Conservation (phyloP, 2,329 filamentous ascomycete species). For the Seiridium unicorne region DNA sequence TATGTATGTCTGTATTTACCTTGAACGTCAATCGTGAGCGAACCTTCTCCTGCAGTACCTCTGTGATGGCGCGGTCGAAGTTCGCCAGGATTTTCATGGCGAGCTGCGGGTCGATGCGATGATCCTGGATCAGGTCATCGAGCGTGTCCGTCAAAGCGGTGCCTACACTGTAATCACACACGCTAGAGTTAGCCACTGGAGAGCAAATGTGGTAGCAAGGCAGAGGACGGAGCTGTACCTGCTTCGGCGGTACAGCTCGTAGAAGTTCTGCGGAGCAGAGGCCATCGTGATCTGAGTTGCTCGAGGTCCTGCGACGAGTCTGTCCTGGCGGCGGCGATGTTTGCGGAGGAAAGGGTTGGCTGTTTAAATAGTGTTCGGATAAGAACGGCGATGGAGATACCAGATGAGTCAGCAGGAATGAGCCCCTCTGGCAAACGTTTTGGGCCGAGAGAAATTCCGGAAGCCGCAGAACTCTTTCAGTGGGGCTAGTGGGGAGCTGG, state of each 20-base stretch:
- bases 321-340: conserved; percentile 5
- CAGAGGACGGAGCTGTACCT: conserved; percentile 60
- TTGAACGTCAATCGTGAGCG: conserved; percentile 92
- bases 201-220: conserved; percentile 8
- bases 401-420: conserved; percentile 6
- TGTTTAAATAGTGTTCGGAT: conserved; percentile 9
- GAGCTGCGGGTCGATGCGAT: conserved; percentile 94
- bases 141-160: conserved; percentile 93
- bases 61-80: conserved; percentile 91
- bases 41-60: conserved; percentile 88
- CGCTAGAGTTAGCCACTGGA: conserved; percentile 19
- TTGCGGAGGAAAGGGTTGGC: conserved; percentile 9
- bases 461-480: not conserved
- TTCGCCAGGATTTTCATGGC: conserved; percentile 97
- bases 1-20: conserved; percentile 49
- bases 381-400: not conserved
- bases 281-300: conserved; percentile 24
- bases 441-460: too few relatives aligned
- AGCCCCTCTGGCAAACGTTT: not conserved
- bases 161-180: conserved; percentile 69
- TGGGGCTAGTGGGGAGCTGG: not conserved
- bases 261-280: conserved; percentile 60
- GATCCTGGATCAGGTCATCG: conserved; percentile 91
- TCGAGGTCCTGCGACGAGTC: not conserved
- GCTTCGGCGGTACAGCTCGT: conserved; percentile 97